Percentiles rank a stretch among this genome's conserved stretches.
These are phyloP conservation scores for Torulaspora quercuum DNA, from an alignment of 805 yeast genomes.

Conservation along the genomic window DNA sequence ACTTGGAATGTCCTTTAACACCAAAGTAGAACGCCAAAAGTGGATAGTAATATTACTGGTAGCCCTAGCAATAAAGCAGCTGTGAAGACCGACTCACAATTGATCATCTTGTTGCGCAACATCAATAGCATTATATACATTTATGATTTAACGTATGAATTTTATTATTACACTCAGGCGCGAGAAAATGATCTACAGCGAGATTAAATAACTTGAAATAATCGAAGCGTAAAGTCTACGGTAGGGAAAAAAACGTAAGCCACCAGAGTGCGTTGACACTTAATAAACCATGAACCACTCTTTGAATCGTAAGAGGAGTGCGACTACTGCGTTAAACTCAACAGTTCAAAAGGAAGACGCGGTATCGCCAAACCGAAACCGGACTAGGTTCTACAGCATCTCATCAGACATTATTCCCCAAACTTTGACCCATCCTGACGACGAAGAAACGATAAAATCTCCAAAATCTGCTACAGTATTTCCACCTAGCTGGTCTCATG, in stretches of 20 bases:
- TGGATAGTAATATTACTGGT: too few species aligned
- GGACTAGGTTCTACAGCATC: constrained; percentile 26
- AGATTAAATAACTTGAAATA: too few species aligned
- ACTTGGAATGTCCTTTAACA: constrained; percentile 15
- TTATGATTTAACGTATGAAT: too few species aligned
- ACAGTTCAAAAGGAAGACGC: constrained; percentile 1
- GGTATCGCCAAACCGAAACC: constrained; percentile 2
- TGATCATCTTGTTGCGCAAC: too few species aligned
- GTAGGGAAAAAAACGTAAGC: too few species aligned
- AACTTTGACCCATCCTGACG: constrained; percentile 23
- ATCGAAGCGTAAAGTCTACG: too few species aligned
- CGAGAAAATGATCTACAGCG: too few species aligned
- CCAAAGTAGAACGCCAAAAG: constrained; percentile 11
- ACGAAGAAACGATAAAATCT: constrained; percentile 20
- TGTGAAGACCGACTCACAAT: too few species aligned
- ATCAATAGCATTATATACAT: too few species aligned
- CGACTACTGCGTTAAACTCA: constrained; percentile 11
- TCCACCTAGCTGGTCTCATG: constrained; percentile 27
- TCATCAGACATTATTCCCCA: constrained; percentile 35
- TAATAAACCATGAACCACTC: constrained; percentile 13
- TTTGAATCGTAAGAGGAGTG: constrained; percentile 17
- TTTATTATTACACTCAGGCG: too few species aligned
- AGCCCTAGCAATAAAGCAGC: too few species aligned
- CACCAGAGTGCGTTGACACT: too few species aligned
- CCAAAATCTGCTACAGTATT: constrained; percentile 15